These are phyloP conservation scores for Marasmius oreades DNA, from an alignment of 1,284 basidiomycete species.

Conservation along the genomic window DNA sequence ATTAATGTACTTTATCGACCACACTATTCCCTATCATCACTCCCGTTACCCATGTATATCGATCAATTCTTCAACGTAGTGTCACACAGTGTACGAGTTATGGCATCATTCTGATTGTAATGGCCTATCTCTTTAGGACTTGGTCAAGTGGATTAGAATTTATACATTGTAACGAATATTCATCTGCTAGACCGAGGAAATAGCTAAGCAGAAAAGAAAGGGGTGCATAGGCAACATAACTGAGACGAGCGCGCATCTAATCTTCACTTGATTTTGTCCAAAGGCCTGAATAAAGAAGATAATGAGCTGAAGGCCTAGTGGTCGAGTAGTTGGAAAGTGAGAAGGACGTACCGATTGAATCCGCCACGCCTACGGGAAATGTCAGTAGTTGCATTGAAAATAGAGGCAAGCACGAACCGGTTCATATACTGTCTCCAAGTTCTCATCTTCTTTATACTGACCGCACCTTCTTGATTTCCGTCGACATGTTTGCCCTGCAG, in stretches of 20 bases:
- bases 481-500: constrained; percentile 71
- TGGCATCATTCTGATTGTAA: too few species aligned
- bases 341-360: constrained; percentile 73
- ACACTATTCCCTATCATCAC: background rate
- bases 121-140: background rate
- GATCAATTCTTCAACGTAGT: background rate
- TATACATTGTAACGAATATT: background rate
- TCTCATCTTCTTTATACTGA: constrained; percentile 81
- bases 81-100: too few species aligned
- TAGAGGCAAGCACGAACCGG: constrained; percentile 41
- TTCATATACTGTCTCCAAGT: constrained; percentile 99
- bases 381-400: constrained; percentile 10
- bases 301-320: too few species aligned
- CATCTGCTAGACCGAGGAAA: background rate
- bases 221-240: constrained; percentile 7
- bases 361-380: constrained; percentile 67
- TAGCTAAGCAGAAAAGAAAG: background rate
- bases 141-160: background rate
- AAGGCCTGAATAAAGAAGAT: constrained; percentile 35
- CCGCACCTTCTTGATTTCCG: constrained; percentile 79
- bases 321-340: constrained; percentile 1
- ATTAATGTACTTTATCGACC: constrained; percentile 16
- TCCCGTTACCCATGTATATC: background rate
- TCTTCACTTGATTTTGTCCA: constrained; percentile 51
- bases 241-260: background rate